A percentile compares a stretch with the other conserved stretches of the same genome.
Evolutionary conservation across 192 early-diverging fungal genomes (phyloP).

Genomic region (Entomortierella chlamydospora): DNA sequence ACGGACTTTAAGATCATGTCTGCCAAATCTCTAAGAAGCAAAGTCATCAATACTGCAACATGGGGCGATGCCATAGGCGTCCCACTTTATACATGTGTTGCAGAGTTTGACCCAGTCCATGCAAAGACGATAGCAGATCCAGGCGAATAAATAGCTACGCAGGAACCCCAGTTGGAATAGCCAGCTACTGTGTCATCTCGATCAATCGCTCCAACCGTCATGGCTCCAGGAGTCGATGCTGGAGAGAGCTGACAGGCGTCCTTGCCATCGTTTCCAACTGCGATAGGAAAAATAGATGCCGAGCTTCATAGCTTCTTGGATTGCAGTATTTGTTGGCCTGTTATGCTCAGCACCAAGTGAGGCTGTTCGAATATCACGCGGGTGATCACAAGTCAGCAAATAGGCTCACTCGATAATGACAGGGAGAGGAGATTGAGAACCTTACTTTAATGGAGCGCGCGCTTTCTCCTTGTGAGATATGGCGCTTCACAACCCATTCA

Average conservation of each 20-base stretch:
- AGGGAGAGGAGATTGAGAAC: not conserved
- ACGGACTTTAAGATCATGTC: slow-evolving; percentile 36
- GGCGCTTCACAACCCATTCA: slow-evolving; percentile 63
- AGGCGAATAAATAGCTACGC: slow-evolving; percentile 67
- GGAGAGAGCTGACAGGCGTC: slow-evolving; percentile 70
- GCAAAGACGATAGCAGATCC: slow-evolving; percentile 64
- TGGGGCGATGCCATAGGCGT: slow-evolving; percentile 89
- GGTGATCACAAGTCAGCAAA: no score
- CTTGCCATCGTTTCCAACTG: slow-evolving; percentile 70
- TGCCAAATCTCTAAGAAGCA: slow-evolving; percentile 43
- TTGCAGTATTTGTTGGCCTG: slow-evolving; percentile 60
- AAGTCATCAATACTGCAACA: slow-evolving; percentile 67
- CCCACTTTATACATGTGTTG: slow-evolving; percentile 71
- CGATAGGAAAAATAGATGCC: slow-evolving; percentile 66
- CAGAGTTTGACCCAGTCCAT: slow-evolving; percentile 69
- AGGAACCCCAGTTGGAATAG: slow-evolving; percentile 70
- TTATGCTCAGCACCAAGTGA: slow-evolving; percentile 65
- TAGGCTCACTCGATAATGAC: no score
- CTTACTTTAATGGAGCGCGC: slow-evolving; percentile 50
- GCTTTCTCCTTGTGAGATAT: slow-evolving; percentile 23
- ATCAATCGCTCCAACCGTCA: slow-evolving; percentile 73
- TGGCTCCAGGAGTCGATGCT: slow-evolving; percentile 61
- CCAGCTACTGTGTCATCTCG: slow-evolving; percentile 64
- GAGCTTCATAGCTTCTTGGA: slow-evolving; percentile 59
- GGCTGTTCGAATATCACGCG: slow-evolving; percentile 36